A percentile compares a stretch with the other conserved stretches of the same genome.
phyloP scores from a whole-genome alignment of 176 grass and related monocot species.

The Thalia dealbata region DNA sequence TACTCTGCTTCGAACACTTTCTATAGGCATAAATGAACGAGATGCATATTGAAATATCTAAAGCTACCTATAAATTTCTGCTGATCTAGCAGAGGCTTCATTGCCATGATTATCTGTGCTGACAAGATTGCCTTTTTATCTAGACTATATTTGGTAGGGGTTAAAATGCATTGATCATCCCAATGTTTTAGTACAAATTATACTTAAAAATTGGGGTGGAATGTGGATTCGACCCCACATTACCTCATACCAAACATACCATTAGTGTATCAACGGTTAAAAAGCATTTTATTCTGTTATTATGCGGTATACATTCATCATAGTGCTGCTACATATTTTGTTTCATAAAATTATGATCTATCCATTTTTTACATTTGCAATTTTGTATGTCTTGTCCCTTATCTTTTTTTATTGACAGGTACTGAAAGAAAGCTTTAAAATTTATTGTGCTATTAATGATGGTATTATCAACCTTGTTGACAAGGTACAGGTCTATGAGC shows the following conservation, averaged over 20 bases:
- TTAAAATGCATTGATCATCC: too few species aligned
- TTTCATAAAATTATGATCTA: background rate
- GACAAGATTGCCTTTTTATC: background rate
- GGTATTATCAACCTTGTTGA: slow-evolving; percentile 99
- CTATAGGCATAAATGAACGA: background rate
- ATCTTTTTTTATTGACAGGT: slow-evolving; percentile 37
- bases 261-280: too few species aligned
- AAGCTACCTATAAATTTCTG: background rate
- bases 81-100: background rate
- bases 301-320: background rate
- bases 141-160: too few species aligned
- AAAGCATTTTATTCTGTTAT: background rate
- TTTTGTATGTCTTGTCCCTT: background rate
- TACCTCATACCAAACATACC: too few species aligned
- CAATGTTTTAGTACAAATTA: too few species aligned
- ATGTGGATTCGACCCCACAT: too few species aligned
- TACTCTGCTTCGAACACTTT: background rate
- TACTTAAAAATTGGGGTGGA: too few species aligned
- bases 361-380: background rate
- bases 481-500: slow-evolving; percentile 39
- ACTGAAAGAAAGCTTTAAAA: slow-evolving; percentile 97
- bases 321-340: background rate
- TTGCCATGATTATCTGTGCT: background rate
- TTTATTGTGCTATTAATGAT: slow-evolving; percentile 93
- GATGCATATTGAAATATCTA: background rate